phyloP scores from a whole-genome alignment of 805 yeast species.

The Candida michaelii region DNA sequence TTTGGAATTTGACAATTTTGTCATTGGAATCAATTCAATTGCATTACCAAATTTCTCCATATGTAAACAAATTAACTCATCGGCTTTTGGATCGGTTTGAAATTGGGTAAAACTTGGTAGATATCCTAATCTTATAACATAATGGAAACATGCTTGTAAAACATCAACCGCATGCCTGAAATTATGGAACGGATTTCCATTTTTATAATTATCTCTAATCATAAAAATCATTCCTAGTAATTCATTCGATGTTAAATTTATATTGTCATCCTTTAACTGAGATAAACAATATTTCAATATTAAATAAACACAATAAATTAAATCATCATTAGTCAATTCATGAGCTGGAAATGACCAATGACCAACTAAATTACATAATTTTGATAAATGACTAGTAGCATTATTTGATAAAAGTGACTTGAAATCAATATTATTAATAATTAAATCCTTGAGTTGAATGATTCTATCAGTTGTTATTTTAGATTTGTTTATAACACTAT shows the following conservation, averaged over 20 bases:
- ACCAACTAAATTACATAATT: conserved; percentile 44
- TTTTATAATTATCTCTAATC: conserved; percentile 75
- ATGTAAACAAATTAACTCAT: conserved; percentile 21
- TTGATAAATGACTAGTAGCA: conserved; percentile 23
- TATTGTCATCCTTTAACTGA: conserved; percentile 20
- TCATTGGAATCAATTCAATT: conserved; percentile 14
- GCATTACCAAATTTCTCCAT: conserved; percentile 18
- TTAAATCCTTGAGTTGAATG: conserved; percentile 22
- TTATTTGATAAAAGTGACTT: conserved; percentile 24
- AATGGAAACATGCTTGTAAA: conserved; percentile 80
- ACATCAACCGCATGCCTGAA: conserved; percentile 96
- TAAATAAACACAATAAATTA: conserved; percentile 55
- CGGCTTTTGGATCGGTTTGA: conserved; percentile 29
- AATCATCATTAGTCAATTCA: conserved; percentile 61
- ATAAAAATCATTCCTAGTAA: conserved; percentile 61
- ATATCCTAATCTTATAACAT: conserved; percentile 46
- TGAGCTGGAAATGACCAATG: conserved; percentile 75
- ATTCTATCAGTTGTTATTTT: conserved; percentile 21
- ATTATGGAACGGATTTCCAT: conserved; percentile 90
- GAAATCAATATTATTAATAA: conserved; percentile 33
- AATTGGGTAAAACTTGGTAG: conserved; percentile 39
- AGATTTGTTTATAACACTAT: conserved; percentile 26
- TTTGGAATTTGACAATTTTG: conserved; percentile 7
- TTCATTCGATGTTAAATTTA: conserved; percentile 34
- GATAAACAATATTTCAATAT: conserved; percentile 50